Evolutionary conservation across 75 land plant genomes (phyloP).

Genomic region (Pseudotsuga menziesii): DNA sequence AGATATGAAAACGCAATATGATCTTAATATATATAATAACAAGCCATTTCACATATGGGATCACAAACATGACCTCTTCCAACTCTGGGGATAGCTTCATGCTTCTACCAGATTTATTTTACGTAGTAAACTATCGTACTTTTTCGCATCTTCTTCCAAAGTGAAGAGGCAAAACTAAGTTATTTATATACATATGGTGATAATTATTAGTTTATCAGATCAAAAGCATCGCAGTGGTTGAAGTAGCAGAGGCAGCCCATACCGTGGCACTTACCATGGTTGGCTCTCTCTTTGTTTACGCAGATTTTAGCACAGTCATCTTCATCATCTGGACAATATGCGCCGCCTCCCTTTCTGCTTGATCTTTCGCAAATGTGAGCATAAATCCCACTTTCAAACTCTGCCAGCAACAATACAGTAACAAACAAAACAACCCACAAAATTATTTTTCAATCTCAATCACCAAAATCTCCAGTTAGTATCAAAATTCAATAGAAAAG

Average conservation of each 20-base stretch:
- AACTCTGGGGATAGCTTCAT: too few species aligned
- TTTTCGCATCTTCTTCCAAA: too few species aligned
- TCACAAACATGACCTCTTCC: too few species aligned
- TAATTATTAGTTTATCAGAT: too few species aligned
- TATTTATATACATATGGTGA: too few species aligned
- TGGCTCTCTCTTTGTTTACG: not conserved
- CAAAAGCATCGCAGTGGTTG: not conserved
- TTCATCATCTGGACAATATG: not conserved
- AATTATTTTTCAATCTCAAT: not conserved
- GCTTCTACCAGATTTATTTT: too few species aligned
- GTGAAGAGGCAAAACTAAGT: too few species aligned
- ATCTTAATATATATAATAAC: too few species aligned
- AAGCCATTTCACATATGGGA: too few species aligned
- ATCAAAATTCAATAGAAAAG: not conserved
- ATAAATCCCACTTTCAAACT: not conserved
- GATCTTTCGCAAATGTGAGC: not conserved
- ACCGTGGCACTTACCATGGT: not conserved
- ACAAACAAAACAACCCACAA: not conserved
- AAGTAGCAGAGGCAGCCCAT: slow-evolving; percentile 4
- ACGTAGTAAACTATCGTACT: too few species aligned
- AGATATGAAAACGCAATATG: too few species aligned
- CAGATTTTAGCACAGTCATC: not conserved
- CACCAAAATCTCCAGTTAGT: not conserved
- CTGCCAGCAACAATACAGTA: not conserved
- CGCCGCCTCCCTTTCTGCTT: not conserved